Evolutionary conservation across 805 yeast genomes (phyloP).

Genomic region (Pichia scutulata): DNA sequence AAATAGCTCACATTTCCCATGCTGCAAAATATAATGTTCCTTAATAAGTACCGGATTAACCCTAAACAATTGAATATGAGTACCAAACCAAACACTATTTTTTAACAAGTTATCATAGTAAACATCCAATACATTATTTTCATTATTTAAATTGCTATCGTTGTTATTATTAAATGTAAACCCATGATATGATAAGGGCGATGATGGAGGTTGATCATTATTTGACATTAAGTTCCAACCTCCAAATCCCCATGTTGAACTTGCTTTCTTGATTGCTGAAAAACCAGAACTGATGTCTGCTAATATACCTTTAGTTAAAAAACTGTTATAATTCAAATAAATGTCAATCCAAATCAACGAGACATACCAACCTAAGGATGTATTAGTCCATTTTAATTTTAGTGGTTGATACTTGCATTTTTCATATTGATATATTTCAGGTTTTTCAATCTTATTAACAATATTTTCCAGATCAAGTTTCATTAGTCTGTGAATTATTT

Average conservation of each 20-base stretch:
- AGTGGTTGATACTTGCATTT: slow-evolving; percentile 38
- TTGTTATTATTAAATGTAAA: slow-evolving; percentile 9
- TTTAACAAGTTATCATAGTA: slow-evolving; percentile 12
- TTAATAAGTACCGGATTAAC: slow-evolving; percentile 16
- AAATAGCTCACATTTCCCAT: slow-evolving; percentile 5
- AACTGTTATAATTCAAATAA: slow-evolving; percentile 34
- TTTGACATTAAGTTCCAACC: slow-evolving; percentile 9
- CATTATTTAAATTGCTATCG: slow-evolving; percentile 1
- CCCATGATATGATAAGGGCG: background rate
- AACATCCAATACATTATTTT: slow-evolving; percentile 2
- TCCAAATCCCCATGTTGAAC: slow-evolving; percentile 31
- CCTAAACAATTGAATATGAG: slow-evolving; percentile 38
- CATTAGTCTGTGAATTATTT: slow-evolving; percentile 35
- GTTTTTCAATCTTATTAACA: slow-evolving; percentile 11
- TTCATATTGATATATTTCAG: slow-evolving; percentile 34
- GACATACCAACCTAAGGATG: slow-evolving; percentile 70
- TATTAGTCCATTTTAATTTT: slow-evolving; percentile 52
- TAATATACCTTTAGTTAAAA: slow-evolving; percentile 22
- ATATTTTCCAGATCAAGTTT: slow-evolving; percentile 22
- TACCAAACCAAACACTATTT: slow-evolving; percentile 37
- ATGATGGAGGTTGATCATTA: background rate
- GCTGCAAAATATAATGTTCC: slow-evolving; percentile 10
- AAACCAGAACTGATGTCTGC: slow-evolving; percentile 29
- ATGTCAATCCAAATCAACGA: slow-evolving; percentile 57
- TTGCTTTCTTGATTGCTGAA: slow-evolving; percentile 27